Evolutionary conservation across 129 eudicot genomes (phyloP), one percentile per base, ranked within the genome.

Genomic region (Silybum marianum): DNA sequence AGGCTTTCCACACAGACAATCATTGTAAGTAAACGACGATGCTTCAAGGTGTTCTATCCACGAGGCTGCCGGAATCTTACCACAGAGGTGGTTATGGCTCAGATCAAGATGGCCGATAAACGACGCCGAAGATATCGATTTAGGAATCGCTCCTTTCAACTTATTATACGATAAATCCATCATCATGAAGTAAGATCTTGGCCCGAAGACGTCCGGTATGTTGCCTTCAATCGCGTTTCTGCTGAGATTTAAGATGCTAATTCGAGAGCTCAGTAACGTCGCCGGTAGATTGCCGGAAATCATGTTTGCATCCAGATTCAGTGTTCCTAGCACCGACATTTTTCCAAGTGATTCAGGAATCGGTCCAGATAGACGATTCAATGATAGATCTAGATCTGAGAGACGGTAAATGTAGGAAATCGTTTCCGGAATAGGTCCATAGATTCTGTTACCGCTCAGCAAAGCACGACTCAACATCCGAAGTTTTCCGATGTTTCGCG

Each of bases 61-160:
- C 62, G 89, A 12, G 13, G 89, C 97, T 32, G 72, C 73, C 62
- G 98, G 98, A 40, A 93, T 93, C 38, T 83, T 78, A 65, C 98
- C 98, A 40, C 98, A 93, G 18, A 93, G 90, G 30, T 85, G 92
- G 44, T 95, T 95, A 75, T 95, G 97, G 76, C 97, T 92, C 73
- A 95, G 72, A 79, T 95, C 98, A 16, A 95, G 69, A 36, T 95
- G 97, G 1, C 99, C 99, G 42, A 95, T 77, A 71, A 18, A 95
- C 16, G 94, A 54, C 11, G 95, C 99, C 4, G 79, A 78, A 1
- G 91, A 38, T 14, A 92, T 90, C 54, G 97, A 92, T 73, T 86
- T 89, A n/a, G 99, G 97, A 25, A 92, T 82, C 18, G 85, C 68
- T 23, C 99, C 97, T 40, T 76, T 89, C 16, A 95, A 42, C 81